Evolutionary conservation across 345 rosid species (phyloP).

Genomic region (Brassica carinata): DNA sequence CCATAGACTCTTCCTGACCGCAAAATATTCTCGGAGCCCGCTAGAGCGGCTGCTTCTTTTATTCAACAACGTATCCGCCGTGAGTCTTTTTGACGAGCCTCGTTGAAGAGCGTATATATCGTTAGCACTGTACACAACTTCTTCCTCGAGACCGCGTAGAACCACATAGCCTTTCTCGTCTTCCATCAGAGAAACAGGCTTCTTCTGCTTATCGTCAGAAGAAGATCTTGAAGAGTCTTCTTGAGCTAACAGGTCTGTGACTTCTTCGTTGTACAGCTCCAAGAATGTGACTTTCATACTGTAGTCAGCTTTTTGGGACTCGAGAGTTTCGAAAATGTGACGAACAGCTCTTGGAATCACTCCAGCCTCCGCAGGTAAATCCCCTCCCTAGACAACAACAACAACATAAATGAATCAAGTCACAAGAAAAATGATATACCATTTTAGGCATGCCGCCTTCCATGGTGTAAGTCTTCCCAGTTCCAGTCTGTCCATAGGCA

Average conservation of each 20-base stretch:
- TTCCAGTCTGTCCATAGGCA: conserved; percentile 94
- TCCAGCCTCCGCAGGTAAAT: conserved; percentile 91
- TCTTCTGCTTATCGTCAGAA: conserved; percentile 74
- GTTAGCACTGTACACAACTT: conserved; percentile 85
- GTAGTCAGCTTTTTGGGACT: conserved; percentile 87
- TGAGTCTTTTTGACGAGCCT: conserved; percentile 79
- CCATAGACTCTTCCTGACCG: conserved; percentile 75
- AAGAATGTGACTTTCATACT: conserved; percentile 87
- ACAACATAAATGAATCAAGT: not conserved
- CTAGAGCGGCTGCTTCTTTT: conserved; percentile 92
- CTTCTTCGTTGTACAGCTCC: conserved; percentile 95
- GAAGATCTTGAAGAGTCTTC: conserved; percentile 63
- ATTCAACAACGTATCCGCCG: conserved; percentile 88
- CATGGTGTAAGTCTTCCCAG: conserved; percentile 92
- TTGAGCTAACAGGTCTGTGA: conserved; percentile 74
- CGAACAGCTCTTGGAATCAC: conserved; percentile 93
- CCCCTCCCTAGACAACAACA: conserved; percentile 57
- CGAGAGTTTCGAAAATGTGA: conserved; percentile 78
- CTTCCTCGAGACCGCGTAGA: conserved; percentile 91
- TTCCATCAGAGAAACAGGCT: conserved; percentile 84
- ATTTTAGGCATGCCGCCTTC: conserved; percentile 93
- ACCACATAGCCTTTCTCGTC: conserved; percentile 92
- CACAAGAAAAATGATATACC: conserved; percentile 39
- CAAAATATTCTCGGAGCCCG: too few species aligned
- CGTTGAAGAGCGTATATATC: conserved; percentile 81